These are phyloP conservation scores for Graphiopsis chlorocephala DNA, from an alignment of 2,329 filamentous ascomycete genomes.

Conservation along the genomic window DNA sequence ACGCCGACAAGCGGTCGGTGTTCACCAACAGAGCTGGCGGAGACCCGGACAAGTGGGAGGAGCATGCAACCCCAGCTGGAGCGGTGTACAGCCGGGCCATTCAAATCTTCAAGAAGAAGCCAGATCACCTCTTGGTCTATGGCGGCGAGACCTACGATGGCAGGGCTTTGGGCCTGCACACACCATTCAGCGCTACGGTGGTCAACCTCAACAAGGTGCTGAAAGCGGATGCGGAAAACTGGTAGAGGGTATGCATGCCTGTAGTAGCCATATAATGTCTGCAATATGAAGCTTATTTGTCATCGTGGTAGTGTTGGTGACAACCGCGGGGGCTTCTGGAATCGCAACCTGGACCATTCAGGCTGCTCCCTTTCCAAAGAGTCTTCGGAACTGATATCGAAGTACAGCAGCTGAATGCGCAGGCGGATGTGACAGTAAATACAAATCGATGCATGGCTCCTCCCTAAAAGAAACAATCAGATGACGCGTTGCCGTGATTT, in stretches of 20 bases:
- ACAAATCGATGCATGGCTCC: background rate
- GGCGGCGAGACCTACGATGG: constrained; percentile 14
- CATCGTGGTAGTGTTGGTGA: background rate
- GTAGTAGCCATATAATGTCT: background rate
- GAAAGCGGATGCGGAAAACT: constrained; percentile 1
- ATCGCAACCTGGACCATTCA: background rate
- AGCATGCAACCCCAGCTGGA: constrained; percentile 16
- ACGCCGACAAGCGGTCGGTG: constrained; percentile 15
- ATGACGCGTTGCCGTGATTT: background rate
- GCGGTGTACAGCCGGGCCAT: constrained; percentile 17
- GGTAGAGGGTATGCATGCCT: background rate
- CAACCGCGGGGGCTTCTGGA: background rate
- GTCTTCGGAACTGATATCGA: background rate
- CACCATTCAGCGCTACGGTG: constrained; percentile 15
- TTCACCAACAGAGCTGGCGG: constrained; percentile 15
- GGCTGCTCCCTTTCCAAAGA: background rate
- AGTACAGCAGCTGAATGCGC: background rate
- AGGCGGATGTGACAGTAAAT: background rate
- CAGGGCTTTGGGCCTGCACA: constrained; percentile 10
- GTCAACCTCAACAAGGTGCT: constrained; percentile 10
- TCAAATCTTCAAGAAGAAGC: constrained; percentile 16
- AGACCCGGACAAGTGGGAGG: constrained; percentile 16
- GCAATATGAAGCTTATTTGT: background rate
- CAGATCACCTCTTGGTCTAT: constrained; percentile 15
- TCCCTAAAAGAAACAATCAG: background rate